Percentiles rank a stretch among this genome's conserved stretches.
Evolutionary conservation across 2,329 filamentous ascomycete genomes (phyloP).

Genomic region (Alternaria novae-zelandiae): DNA sequence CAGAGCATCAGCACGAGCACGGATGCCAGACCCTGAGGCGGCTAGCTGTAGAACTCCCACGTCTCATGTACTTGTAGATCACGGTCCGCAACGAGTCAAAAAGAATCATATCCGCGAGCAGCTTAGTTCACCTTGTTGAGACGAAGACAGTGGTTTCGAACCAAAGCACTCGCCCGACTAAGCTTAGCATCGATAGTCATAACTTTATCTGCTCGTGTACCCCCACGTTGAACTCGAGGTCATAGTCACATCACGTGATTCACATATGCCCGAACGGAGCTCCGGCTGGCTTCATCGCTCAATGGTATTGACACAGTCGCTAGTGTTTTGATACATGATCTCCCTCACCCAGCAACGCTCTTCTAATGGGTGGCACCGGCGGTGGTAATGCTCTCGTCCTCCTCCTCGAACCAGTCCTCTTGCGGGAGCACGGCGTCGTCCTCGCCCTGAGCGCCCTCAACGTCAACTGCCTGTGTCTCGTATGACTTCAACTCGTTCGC

Average conservation of each 20-base stretch:
- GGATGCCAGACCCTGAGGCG: not conserved
- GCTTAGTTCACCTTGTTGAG: not conserved
- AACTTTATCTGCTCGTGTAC: not conserved
- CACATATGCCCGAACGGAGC: not conserved
- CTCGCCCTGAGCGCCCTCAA: slow-evolving; percentile 76
- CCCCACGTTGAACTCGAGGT: not conserved
- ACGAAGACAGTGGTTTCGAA: not conserved
- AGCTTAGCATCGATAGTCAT: not conserved
- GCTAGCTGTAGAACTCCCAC: not conserved
- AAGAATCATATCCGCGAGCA: not conserved
- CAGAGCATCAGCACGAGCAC: not conserved
- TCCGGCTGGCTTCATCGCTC: slow-evolving; percentile 29
- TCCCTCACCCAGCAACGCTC: slow-evolving; percentile 15
- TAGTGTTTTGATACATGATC: slow-evolving; percentile 44
- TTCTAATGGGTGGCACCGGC: slow-evolving; percentile 45
- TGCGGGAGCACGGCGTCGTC: slow-evolving; percentile 66
- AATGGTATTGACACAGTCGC: slow-evolving; percentile 44
- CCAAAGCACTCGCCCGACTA: not conserved
- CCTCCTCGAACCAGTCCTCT: slow-evolving; percentile 84
- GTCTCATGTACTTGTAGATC: slow-evolving; percentile 1
- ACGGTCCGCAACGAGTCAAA: not conserved
- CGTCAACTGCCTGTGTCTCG: slow-evolving; percentile 91
- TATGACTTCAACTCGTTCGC: slow-evolving; percentile 92
- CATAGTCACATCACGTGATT: slow-evolving; percentile 29
- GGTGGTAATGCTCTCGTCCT: slow-evolving; percentile 59